phyloP scores from a whole-genome alignment of 352 stramenopile species.

The Phytophthora hybrid region DNA sequence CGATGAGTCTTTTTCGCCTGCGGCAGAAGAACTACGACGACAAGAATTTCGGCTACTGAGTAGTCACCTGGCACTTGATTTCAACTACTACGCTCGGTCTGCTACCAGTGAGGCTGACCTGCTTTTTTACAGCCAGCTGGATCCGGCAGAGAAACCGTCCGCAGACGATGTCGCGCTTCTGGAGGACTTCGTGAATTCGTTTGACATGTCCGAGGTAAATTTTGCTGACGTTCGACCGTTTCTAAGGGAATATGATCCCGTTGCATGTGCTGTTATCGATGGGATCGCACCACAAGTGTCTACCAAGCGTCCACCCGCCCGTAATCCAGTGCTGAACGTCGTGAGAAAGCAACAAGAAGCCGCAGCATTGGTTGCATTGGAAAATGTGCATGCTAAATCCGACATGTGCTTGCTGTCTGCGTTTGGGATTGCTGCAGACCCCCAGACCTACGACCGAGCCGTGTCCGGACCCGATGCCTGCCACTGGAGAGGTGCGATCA shows the following conservation, averaged over 20 bases:
- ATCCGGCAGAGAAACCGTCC: neutral
- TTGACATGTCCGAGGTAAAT: slow-evolving; percentile 10
- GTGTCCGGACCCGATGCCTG: neutral
- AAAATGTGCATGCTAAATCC: slow-evolving; percentile 3
- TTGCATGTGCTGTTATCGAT: slow-evolving; percentile 1
- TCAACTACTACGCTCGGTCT: neutral
- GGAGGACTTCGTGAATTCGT: slow-evolving; percentile 11
- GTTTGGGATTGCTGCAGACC: slow-evolving; percentile 5
- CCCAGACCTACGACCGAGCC: neutral
- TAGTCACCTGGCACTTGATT: neutral
- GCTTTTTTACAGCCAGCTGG: slow-evolving; percentile 5
- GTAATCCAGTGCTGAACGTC: neutral
- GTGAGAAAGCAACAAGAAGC: slow-evolving; percentile 12
- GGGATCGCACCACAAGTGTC: slow-evolving; percentile 12
- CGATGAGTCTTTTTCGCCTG: slow-evolving; percentile 5
- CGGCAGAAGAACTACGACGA: neutral
- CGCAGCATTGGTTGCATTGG: slow-evolving; percentile 1
- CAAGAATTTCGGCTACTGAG: slow-evolving; percentile 2
- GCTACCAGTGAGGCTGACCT: slow-evolving; percentile 5
- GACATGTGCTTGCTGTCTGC: neutral
- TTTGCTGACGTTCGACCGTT: neutral
- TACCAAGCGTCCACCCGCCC: neutral
- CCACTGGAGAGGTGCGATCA: neutral
- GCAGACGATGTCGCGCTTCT: neutral
- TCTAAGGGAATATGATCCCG: neutral